Evolutionary conservation across 2,329 filamentous ascomycete genomes (phyloP).

Genomic region (Aspergillus brasiliensis): DNA sequence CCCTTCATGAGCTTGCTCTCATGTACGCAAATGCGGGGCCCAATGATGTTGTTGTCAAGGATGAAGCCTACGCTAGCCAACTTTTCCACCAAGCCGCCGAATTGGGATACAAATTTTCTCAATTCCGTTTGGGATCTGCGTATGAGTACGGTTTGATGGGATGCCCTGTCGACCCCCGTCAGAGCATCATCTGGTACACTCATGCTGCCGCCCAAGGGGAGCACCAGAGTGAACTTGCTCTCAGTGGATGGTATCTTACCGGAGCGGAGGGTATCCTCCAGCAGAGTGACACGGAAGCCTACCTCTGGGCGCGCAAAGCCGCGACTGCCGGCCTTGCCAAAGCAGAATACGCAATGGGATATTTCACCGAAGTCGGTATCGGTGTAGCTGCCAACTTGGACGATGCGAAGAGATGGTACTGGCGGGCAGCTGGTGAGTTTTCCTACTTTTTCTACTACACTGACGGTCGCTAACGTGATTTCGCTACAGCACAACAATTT

Average conservation of each 20-base stretch:
- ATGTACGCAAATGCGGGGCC: constrained; percentile 59
- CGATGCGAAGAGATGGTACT: constrained; percentile 98
- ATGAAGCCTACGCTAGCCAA: constrained; percentile 77
- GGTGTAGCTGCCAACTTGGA: constrained; percentile 83
- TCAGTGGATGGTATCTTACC: constrained; percentile 93
- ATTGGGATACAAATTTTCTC: constrained; percentile 91
- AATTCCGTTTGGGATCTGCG: constrained; percentile 83
- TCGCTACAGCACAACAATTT: constrained; percentile 77
- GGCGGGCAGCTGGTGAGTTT: constrained; percentile 84
- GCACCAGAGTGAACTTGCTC: constrained; percentile 83
- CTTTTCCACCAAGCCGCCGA: constrained; percentile 85
- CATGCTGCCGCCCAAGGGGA: constrained; percentile 89
- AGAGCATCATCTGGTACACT: constrained; percentile 92
- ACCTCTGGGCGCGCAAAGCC: constrained; percentile 94
- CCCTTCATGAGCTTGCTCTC: constrained; percentile 79
- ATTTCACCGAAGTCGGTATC: constrained; percentile 94
- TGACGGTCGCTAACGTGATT: constrained; percentile 11
- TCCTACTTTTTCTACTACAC: not conserved
- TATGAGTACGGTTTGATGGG: constrained; percentile 89
- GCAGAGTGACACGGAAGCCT: constrained; percentile 94
- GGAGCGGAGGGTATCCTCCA: constrained; percentile 83
- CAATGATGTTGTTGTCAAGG: constrained; percentile 74
- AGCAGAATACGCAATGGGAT: constrained; percentile 97
- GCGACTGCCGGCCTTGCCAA: constrained; percentile 85
- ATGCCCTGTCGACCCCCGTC: constrained; percentile 76